Conservation (phyloP, 768 basidiomycete genomes). For the Trametes gibbosa region DNA sequence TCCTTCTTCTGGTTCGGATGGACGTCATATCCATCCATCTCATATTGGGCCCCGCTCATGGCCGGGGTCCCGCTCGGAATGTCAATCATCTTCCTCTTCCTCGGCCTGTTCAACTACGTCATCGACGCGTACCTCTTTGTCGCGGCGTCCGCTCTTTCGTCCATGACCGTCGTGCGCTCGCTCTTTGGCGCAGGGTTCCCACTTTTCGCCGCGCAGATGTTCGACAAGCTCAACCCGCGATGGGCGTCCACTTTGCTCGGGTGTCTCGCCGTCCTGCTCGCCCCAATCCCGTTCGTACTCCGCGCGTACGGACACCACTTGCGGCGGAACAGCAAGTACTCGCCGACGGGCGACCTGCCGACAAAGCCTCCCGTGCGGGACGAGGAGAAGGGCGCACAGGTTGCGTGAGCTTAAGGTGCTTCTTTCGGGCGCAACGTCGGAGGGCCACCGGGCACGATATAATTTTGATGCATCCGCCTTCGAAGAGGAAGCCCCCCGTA, state of each 20-base stretch:
- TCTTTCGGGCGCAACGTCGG: not conserved
- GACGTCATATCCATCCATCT: conserved; percentile 55
- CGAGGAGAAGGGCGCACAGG: conserved; percentile 4
- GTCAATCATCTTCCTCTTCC: conserved; percentile 54
- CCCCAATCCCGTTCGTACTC: conserved; percentile 39
- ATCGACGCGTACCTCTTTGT: conserved; percentile 60
- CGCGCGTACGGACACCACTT: conserved; percentile 25
- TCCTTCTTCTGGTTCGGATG: conserved; percentile 75
- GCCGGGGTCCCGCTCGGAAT: conserved; percentile 50
- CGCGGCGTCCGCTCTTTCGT: conserved; percentile 58
- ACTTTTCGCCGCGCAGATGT: conserved; percentile 44
- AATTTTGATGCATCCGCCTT: not conserved
- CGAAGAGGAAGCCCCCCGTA: not conserved
- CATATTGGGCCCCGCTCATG: conserved; percentile 53
- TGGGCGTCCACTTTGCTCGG: conserved; percentile 64
- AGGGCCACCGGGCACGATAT: not conserved
- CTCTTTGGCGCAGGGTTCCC: conserved; percentile 32
- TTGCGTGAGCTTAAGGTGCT: no score
- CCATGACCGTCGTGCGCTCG: conserved; percentile 50
- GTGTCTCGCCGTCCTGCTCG: conserved; percentile 51
- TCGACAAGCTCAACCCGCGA: conserved; percentile 43
- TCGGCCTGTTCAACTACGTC: conserved; percentile 58
- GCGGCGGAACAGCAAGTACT: conserved; percentile 27
- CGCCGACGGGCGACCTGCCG: conserved; percentile 19
- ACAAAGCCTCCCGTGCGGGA: not conserved